These are phyloP conservation scores for Fennellomyces sp. DNA, from an alignment of 371 early-diverging fungal species.

Conservation along the genomic window DNA sequence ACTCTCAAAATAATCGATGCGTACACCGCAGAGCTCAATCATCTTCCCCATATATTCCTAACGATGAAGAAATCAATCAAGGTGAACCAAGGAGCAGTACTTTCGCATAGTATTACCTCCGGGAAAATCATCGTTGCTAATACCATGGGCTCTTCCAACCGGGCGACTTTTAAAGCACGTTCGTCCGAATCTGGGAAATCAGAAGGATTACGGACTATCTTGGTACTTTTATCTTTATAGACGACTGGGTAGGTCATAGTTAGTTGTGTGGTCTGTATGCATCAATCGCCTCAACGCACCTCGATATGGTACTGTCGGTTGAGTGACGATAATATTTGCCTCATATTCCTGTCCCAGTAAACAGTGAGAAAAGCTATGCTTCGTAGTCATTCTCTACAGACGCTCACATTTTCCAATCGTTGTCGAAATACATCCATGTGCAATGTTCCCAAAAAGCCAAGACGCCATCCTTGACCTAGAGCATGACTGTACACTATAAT, in stretches of 20 bases:
- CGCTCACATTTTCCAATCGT: conserved; percentile 89
- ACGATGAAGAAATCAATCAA: no score
- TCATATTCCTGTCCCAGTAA: conserved; percentile 74
- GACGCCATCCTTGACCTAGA: conserved; percentile 95
- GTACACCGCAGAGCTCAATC: conserved; percentile 89
- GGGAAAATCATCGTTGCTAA: conserved; percentile 92
- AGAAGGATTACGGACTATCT: conserved; percentile 82
- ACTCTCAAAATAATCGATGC: neutral
- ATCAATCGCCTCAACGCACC: no score
- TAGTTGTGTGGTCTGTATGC: neutral
- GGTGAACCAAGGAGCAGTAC: neutral
- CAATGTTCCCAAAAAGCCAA: conserved; percentile 95
- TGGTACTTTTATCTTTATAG: conserved; percentile 57
- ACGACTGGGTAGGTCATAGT: conserved; percentile 35
- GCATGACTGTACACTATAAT: conserved; percentile 54
- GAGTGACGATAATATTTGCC: conserved; percentile 88
- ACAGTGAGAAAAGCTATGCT: neutral
- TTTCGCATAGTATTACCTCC: conserved; percentile 35
- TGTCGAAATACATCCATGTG: conserved; percentile 98
- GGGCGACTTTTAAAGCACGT: conserved; percentile 61
- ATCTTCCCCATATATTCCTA: conserved; percentile 86
- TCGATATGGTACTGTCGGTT: conserved; percentile 92
- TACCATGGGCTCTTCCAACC: conserved; percentile 92
- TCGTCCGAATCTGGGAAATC: conserved; percentile 90
- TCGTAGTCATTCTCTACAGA: neutral